Conservation (phyloP, 1,139 yeast genomes). For the Eremothecium gossypii region DNA sequence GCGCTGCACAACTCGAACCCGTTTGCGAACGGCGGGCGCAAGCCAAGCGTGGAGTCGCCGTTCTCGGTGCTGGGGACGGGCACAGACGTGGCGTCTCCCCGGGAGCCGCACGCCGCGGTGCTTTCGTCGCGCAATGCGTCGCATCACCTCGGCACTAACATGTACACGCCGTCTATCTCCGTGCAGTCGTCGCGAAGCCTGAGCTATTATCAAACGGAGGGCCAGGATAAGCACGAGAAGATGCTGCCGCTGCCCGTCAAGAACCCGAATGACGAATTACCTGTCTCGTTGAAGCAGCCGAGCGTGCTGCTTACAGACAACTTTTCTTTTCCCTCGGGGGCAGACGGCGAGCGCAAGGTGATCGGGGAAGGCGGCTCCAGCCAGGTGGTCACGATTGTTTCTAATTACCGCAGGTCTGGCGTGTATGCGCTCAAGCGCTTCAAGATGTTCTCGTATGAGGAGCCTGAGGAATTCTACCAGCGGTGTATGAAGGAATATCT, state of each 20-base stretch:
- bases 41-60: slow-evolving; percentile 8
- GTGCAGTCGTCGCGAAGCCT: slow-evolving; percentile 7
- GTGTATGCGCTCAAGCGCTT: slow-evolving; percentile 57
- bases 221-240: slow-evolving; percentile 33
- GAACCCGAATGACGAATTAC: slow-evolving; percentile 59
- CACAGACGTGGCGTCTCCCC: slow-evolving; percentile 22
- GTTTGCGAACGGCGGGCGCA: slow-evolving; percentile 11
- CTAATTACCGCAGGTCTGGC: slow-evolving; percentile 31
- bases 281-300: slow-evolving; percentile 43
- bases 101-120: slow-evolving; percentile 12
- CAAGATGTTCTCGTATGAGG: slow-evolving; percentile 49
- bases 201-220: slow-evolving; percentile 26
- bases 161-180: slow-evolving; percentile 2
- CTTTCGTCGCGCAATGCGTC: slow-evolving; percentile 2
- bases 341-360: slow-evolving; percentile 33
- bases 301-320: slow-evolving; percentile 48
- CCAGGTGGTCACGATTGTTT: slow-evolving; percentile 47
- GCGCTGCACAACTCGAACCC: slow-evolving; percentile 26
- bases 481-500: slow-evolving; percentile 57
- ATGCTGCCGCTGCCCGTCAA: slow-evolving; percentile 55
- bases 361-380: slow-evolving; percentile 71
- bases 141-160: slow-evolving; percentile 1
- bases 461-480: slow-evolving; percentile 55
- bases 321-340: slow-evolving; percentile 38
- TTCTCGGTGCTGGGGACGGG: slow-evolving; percentile 19